These are phyloP conservation scores for Lipomyces chichibuensis DNA, from an alignment of 805 yeast genomes.

Conservation along the genomic window DNA sequence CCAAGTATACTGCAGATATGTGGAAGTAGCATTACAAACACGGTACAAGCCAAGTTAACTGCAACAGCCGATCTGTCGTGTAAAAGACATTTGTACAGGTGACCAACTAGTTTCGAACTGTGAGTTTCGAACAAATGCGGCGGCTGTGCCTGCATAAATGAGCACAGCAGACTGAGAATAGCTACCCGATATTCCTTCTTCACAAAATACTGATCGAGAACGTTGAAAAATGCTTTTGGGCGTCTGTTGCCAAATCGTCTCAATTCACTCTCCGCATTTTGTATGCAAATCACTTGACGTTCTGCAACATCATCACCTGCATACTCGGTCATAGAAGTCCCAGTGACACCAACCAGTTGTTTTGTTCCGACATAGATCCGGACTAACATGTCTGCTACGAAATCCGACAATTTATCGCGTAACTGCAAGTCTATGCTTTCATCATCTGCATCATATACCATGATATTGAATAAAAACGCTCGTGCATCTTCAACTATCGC, in stretches of 20 bases:
- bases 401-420: conserved; percentile 36
- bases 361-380: conserved; percentile 30
- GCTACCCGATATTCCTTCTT: conserved; percentile 47
- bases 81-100: conserved; percentile 47
- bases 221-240: conserved; percentile 46
- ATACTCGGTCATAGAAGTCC: background rate
- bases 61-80: conserved; percentile 50
- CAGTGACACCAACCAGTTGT: background rate
- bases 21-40: conserved; percentile 52
- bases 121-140: conserved; percentile 44
- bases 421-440: conserved; percentile 16
- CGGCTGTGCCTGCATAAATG: conserved; percentile 45
- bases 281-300: conserved; percentile 52
- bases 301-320: conserved; percentile 44
- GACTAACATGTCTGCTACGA: conserved; percentile 38
- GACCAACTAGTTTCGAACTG: conserved; percentile 47
- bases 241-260: conserved; percentile 50
- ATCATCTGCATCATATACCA: conserved; percentile 38
- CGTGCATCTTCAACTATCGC: conserved; percentile 44
- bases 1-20: conserved; percentile 48
- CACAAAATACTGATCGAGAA: conserved; percentile 47
- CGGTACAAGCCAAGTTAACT: conserved; percentile 46
- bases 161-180: conserved; percentile 39
- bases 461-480: conserved; percentile 41
- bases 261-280: conserved; percentile 51